Evolutionary conservation across 495 filamentous ascomycete species (phyloP).

Genomic region (Talaromyces thailandensis): DNA sequence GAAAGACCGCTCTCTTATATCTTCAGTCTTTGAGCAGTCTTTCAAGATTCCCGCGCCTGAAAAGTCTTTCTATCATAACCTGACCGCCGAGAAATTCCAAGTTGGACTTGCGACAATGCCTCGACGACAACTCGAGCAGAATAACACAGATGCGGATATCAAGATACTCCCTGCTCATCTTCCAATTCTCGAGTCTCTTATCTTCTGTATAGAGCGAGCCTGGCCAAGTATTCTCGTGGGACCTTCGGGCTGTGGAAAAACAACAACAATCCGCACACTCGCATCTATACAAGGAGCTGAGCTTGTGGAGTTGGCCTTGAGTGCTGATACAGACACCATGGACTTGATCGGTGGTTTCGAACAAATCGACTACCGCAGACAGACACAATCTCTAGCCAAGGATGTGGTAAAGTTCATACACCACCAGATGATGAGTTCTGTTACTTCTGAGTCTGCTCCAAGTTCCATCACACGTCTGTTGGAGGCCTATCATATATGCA

Average conservation of each 20-base stretch:
- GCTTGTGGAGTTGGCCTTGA: conserved; percentile 72
- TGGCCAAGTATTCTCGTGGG: conserved; percentile 88
- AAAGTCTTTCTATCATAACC: conserved; percentile 48
- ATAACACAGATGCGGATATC: conserved; percentile 43
- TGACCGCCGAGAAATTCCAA: conserved; percentile 62
- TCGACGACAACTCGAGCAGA: conserved; percentile 49
- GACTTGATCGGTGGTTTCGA: conserved; percentile 96
- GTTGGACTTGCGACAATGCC: conserved; percentile 66
- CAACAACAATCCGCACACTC: conserved; percentile 64
- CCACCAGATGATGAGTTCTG: conserved; percentile 37
- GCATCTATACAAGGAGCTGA: conserved; percentile 65
- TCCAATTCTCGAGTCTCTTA: conserved; percentile 68
- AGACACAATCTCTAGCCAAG: conserved; percentile 43
- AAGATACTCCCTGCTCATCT: conserved; percentile 50
- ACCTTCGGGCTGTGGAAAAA: conserved; percentile 79
- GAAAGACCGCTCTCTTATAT: conserved; percentile 54
- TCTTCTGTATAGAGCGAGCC: conserved; percentile 76
- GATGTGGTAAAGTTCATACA: conserved; percentile 48
- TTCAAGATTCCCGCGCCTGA: conserved; percentile 33
- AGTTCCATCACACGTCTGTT: conserved; percentile 24
- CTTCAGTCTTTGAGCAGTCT: conserved; percentile 50
- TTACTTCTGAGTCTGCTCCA: conserved; percentile 31
- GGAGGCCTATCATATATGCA: conserved; percentile 26
- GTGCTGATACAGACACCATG: conserved; percentile 90
- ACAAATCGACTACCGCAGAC: conserved; percentile 74